Percentiles rank a stretch among this genome's conserved stretches.
These are phyloP conservation scores for Aspergillus fructus DNA, from an alignment of 2,329 filamentous ascomycete species.

Conservation along the genomic window DNA sequence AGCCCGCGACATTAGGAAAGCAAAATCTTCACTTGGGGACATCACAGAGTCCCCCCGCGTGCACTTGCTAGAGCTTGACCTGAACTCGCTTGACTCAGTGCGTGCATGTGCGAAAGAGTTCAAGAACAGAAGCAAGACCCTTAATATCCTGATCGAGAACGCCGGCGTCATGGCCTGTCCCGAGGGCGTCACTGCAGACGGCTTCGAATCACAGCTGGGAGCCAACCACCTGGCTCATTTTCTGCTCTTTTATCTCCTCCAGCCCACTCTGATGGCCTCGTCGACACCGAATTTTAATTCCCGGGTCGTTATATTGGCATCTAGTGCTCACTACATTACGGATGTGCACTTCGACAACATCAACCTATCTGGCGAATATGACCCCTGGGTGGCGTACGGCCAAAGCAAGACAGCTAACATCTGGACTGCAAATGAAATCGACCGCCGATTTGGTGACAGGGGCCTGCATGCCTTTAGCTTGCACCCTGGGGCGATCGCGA, in stretches of 20 bases:
- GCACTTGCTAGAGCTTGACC: too few species aligned
- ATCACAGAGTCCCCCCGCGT: too few species aligned
- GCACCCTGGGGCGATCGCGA: conserved; percentile 43
- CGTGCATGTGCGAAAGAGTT: too few species aligned
- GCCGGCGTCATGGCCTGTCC: conserved; percentile 36
- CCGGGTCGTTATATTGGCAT: conserved; percentile 50
- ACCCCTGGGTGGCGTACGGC: conserved; percentile 44
- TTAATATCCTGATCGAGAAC: conserved; percentile 42
- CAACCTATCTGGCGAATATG: too few species aligned
- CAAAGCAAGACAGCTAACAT: conserved; percentile 55
- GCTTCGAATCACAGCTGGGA: conserved; percentile 52
- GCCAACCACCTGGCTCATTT: conserved; percentile 54
- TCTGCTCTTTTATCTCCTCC: conserved; percentile 53
- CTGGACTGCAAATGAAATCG: conserved; percentile 52
- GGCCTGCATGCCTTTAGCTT: conserved; percentile 48
- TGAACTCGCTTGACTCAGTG: too few species aligned
- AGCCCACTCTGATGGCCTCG: conserved; percentile 21
- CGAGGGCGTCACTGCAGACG: conserved; percentile 33
- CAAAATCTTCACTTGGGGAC: too few species aligned
- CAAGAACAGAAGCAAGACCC: too few species aligned
- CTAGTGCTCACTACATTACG: conserved; percentile 42
- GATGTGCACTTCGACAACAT: conserved; percentile 43
- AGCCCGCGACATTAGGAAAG: conserved; percentile 37
- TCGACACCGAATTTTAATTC: conserved; percentile 41
- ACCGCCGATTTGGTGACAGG: conserved; percentile 47